These are phyloP conservation scores for Striga asiatica DNA, from an alignment of 257 asterid genomes.

Conservation along the genomic window DNA sequence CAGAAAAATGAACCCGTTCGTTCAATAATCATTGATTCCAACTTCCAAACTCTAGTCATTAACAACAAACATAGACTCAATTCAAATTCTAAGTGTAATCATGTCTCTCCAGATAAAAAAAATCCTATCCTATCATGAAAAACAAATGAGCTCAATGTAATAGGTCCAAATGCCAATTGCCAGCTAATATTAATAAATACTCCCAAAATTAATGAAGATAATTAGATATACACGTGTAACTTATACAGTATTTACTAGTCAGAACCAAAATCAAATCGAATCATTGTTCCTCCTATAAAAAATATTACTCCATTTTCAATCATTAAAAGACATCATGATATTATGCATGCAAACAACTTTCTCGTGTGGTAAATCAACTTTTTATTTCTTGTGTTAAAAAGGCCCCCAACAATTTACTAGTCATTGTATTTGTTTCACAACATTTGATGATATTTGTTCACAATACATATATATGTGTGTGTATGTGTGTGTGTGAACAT, in stretches of 20 bases:
- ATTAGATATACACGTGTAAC: constrained; percentile 34
- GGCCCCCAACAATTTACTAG: neutral
- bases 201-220: constrained; percentile 12
- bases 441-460: neutral
- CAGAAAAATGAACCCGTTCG: too few relatives aligned
- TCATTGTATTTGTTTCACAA: neutral
- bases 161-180: too few relatives aligned
- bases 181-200: constrained; percentile 20
- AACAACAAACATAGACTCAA: too few relatives aligned
- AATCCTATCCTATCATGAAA: too few relatives aligned
- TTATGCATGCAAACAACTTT: neutral
- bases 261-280: constrained; percentile 34
- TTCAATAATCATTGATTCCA: too few relatives aligned
- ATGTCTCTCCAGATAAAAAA: too few relatives aligned
- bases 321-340: constrained; percentile 8
- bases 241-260: constrained; percentile 15
- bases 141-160: too few relatives aligned
- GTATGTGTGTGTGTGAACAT: too few relatives aligned
- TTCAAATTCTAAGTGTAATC: too few relatives aligned
- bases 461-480: neutral
- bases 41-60: too few relatives aligned
- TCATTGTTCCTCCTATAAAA: constrained; percentile 15
- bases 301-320: constrained; percentile 11
- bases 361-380: too few relatives aligned
- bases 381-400: neutral